These are phyloP conservation scores for Rhododendron simsii DNA, from an alignment of 148 eudicot genomes.

Conservation along the genomic window DNA sequence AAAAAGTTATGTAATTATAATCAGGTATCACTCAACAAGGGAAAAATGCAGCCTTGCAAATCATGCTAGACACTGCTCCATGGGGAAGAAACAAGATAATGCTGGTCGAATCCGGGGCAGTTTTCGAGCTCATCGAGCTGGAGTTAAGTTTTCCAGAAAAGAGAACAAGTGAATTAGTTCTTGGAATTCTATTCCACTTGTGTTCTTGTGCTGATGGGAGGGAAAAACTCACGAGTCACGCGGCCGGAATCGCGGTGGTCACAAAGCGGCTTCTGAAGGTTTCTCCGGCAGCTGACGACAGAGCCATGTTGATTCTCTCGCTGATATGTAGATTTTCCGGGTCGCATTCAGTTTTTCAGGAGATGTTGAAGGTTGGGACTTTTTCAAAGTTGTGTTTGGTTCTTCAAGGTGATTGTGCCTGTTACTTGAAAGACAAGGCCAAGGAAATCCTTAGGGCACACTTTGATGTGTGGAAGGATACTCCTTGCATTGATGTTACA, in stretches of 20 bases:
- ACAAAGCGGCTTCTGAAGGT: slow-evolving; percentile 32
- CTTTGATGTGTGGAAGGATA: slow-evolving; percentile 32
- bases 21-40: slow-evolving; percentile 21
- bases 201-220: slow-evolving; percentile 50
- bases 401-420: slow-evolving; percentile 24
- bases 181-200: slow-evolving; percentile 29
- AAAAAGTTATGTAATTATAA: neutral
- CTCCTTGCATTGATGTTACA: slow-evolving; percentile 32
- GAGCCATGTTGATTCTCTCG: slow-evolving; percentile 29
- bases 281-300: slow-evolving; percentile 32
- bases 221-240: slow-evolving; percentile 32
- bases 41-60: slow-evolving; percentile 23
- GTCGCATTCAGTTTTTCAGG: slow-evolving; percentile 25
- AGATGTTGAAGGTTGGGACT: slow-evolving; percentile 43
- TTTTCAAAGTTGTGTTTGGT: slow-evolving; percentile 38
- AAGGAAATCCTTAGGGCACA: slow-evolving; percentile 36
- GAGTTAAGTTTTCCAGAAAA: slow-evolving; percentile 28
- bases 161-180: slow-evolving; percentile 28
- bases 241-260: slow-evolving; percentile 38
- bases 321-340: slow-evolving; percentile 29
- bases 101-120: slow-evolving; percentile 30
- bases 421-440: slow-evolving; percentile 33
- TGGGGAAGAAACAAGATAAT: slow-evolving; percentile 34
- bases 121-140: slow-evolving; percentile 33
- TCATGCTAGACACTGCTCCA: slow-evolving; percentile 28